Base-by-base conservation (phyloP, 768 basidiomycete species). In the Rhodosporidiobolus odoratus region DNA sequence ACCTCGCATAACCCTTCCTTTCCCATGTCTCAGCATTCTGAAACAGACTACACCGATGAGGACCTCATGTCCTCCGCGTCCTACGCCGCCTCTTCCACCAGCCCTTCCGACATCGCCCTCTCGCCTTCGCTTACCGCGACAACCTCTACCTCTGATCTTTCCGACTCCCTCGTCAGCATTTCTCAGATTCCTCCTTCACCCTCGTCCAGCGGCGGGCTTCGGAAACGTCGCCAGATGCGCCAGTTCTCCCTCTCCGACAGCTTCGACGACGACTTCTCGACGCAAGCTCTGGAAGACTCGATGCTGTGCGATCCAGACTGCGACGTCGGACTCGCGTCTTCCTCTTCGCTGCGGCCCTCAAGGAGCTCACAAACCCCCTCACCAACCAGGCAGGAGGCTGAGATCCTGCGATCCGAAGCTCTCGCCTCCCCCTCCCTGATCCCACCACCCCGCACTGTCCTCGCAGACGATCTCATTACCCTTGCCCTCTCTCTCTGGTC, bases 391-490 rank as follows among this genome's bases (percentile, higher is more conserved):
- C 48, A 4, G 56, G 15, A n/a, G 64, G 65, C 19, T 34, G 21
- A 68, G 16, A 56, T 60, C 50, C 34, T 56, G 45, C 50, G 65
- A 52, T 12, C 45, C 37, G 43, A 48, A 10, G 67, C 72, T 16
- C 50, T 79, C 48, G 73, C 68, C 35, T 72, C 79, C 45, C 59
- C 79, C 3, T 71, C 71, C 7, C 3, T 37, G 21, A 66, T 77
- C 13, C 77, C 77, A 4, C 69, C 76, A 25, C 76, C 73, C 3
- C 71, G 77, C 21, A 75, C 76, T 34, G 76, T 79, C 47, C 73
- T 75, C 66, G 77, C 79, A 74, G 75, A 78, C 59, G 76, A 77
- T 32, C 71, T 79, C 6, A 75, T 79, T 58, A 60, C 54, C 8
- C 66, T 74, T 13, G 78, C 76, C 4, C 65, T 66, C 43, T 32